Base-by-base conservation (phyloP, 2,329 filamentous ascomycete species). In the Phialophora chinensis region DNA sequence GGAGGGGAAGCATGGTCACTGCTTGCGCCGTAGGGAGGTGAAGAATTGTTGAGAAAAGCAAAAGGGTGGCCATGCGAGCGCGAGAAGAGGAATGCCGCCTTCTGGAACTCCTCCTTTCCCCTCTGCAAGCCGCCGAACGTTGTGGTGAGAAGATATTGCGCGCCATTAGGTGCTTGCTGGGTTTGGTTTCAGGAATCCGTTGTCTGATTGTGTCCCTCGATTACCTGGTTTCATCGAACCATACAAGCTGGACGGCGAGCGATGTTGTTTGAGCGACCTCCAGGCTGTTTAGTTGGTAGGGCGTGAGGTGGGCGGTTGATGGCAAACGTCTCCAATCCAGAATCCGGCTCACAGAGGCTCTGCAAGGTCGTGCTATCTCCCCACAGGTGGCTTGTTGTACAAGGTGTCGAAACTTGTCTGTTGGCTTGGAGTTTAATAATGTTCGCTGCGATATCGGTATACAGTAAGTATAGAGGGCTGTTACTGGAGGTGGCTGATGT, bases 1-100 rank as follows among this genome's bases (percentile, higher is more conserved):
- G 81, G 29, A 95, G 79, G 6, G 90, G 89, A 47, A 87, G 79
- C 25, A 71, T 62, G 17, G 60, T 20, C 17, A 44, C 8, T 27
- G 60, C 29, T 12, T 53, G 50, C 12, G 52, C n/a, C 29, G 60
- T 56, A 23, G 33, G 27, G 33, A 62, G 60, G 35, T 53, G 50
- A 23, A 55, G 8, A 33, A 54, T 29, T 5, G 56, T 47, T 8
- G 58, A 60, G 8, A 58, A 6, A 25, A 44, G 35, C 3, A 58
- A n/a, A 20, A 58, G 12, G n/a, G 33, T 38, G 12, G 53, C 10
- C 29, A 55, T 31, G 25, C n/a, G 53, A 20, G 27, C 29, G 8
- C 29, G 25, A 11, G 11, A 35, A 20, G 53, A 31, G 14, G 53
- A 20, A 10, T 35, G 25, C 20, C 53, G 25, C 29, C 10, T 35